Percentiles rank a stretch among this genome's conserved stretches.
Evolutionary conservation across 192 early-diverging fungal species (phyloP).

Genomic region (Gonapodya prolifera): DNA sequence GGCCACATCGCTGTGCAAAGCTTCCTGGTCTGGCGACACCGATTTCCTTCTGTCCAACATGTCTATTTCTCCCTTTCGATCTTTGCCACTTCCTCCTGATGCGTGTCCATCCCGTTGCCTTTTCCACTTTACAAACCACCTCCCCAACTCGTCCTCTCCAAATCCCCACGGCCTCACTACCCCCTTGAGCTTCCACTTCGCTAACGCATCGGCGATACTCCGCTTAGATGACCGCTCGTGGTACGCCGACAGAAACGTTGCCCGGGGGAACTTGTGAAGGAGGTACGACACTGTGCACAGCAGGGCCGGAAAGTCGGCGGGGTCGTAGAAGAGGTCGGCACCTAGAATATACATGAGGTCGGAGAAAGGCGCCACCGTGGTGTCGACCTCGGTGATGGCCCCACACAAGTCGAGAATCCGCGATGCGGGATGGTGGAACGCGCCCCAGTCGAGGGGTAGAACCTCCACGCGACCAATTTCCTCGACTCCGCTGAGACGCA

Average conservation of each 20-base stretch:
- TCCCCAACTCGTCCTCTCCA: not conserved
- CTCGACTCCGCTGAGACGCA: not conserved
- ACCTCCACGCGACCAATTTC: not conserved
- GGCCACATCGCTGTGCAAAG: not conserved
- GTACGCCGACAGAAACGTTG: not conserved
- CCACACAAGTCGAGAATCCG: not conserved
- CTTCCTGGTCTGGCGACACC: not conserved
- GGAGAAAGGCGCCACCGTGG: not conserved
- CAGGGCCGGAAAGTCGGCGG: not conserved
- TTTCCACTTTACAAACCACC: not conserved
- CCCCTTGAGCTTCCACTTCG: not conserved
- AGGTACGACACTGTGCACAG: not conserved
- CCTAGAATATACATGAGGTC: not conserved
- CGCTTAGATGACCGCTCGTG: not conserved
- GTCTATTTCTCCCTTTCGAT: too few species aligned
- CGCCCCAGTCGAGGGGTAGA: not conserved
- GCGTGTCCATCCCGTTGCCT: not conserved
- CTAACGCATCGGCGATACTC: not conserved
- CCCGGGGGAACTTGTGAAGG: not conserved
- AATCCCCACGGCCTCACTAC: not conserved
- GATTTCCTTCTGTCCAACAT: not conserved
- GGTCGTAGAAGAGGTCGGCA: not conserved
- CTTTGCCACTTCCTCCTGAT: too few species aligned
- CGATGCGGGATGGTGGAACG: not conserved
- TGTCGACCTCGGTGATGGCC: not conserved